phyloP scores from a whole-genome alignment of 768 basidiomycete genomes.

The Lyophyllum atratum region DNA sequence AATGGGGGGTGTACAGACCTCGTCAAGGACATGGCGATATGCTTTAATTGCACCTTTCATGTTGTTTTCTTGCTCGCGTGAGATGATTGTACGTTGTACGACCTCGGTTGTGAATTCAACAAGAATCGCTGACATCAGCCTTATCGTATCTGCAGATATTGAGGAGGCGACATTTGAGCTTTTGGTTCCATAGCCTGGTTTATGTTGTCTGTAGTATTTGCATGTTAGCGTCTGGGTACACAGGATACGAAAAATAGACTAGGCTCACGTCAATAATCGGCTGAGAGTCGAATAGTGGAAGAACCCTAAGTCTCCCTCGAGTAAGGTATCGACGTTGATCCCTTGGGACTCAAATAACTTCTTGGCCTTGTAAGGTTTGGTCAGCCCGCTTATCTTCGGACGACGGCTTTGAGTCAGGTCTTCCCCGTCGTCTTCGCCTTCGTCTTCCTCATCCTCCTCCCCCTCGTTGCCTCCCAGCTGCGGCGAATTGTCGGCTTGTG shows the following conservation, averaged over 20 bases:
- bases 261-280: constrained; percentile 39
- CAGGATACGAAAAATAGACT: background rate
- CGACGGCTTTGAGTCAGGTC: background rate
- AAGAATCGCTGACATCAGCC: constrained; percentile 43
- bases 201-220: constrained; percentile 18
- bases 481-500: background rate
- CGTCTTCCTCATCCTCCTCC: background rate
- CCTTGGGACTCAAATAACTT: constrained; percentile 42
- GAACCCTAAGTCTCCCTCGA: constrained; percentile 44
- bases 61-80: constrained; percentile 58
- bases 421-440: background rate
- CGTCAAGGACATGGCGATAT: constrained; percentile 53
- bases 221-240: background rate
- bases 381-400: constrained; percentile 36
- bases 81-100: constrained; percentile 51
- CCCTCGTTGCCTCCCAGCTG: background rate
- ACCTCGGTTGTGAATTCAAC: constrained; percentile 53
- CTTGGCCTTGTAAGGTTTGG: constrained; percentile 46
- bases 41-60: constrained; percentile 62
- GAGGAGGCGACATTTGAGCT: constrained; percentile 22
- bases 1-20: constrained; percentile 27
- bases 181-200: constrained; percentile 21
- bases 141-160: constrained; percentile 53
- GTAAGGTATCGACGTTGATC: constrained; percentile 46
- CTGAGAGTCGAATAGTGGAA: constrained; percentile 45